These are phyloP conservation scores for Cinnamomum chago DNA, from an alignment of 164 flowering plant genomes.

Conservation along the genomic window DNA sequence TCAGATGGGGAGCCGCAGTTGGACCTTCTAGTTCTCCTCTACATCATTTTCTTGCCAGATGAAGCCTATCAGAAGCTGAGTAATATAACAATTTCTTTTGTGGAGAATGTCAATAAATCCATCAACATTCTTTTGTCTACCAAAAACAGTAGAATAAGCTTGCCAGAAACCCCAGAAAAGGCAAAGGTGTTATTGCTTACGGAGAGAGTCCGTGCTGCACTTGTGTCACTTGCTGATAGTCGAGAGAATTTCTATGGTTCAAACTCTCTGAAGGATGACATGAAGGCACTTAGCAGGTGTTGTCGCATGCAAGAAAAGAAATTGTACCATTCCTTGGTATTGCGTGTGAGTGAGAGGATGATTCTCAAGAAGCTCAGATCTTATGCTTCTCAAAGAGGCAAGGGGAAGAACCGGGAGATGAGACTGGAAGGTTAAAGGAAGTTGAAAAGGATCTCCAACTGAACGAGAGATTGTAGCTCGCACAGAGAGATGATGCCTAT, in stretches of 20 bases:
- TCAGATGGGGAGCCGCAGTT: constrained; percentile 71
- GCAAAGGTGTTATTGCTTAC: constrained; percentile 47
- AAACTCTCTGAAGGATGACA: constrained; percentile 50
- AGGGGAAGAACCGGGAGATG: neutral
- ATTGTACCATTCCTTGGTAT: constrained; percentile 56
- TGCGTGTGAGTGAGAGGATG: constrained; percentile 78
- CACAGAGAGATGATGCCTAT: too few species aligned
- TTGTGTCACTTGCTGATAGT: constrained; percentile 61
- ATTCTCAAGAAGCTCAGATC: constrained; percentile 59
- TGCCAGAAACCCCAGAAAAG: constrained; percentile 22
- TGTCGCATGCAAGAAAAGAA: constrained; percentile 39
- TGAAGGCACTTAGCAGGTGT: constrained; percentile 31
- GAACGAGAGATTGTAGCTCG: too few species aligned
- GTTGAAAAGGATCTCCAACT: neutral
- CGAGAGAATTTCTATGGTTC: constrained; percentile 61
- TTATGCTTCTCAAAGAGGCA: constrained; percentile 31
- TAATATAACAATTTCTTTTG: constrained; percentile 22
- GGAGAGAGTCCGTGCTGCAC: constrained; percentile 45
- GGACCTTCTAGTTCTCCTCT: constrained; percentile 64
- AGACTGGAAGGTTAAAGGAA: neutral
- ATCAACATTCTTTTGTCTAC: constrained; percentile 13
- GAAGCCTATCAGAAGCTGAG: constrained; percentile 47
- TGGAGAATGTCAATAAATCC: constrained; percentile 18
- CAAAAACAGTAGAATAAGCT: constrained; percentile 12
- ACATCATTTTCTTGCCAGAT: constrained; percentile 56